Conservation (phyloP, 306 rosid species). For the Vachellia collinsii region DNA sequence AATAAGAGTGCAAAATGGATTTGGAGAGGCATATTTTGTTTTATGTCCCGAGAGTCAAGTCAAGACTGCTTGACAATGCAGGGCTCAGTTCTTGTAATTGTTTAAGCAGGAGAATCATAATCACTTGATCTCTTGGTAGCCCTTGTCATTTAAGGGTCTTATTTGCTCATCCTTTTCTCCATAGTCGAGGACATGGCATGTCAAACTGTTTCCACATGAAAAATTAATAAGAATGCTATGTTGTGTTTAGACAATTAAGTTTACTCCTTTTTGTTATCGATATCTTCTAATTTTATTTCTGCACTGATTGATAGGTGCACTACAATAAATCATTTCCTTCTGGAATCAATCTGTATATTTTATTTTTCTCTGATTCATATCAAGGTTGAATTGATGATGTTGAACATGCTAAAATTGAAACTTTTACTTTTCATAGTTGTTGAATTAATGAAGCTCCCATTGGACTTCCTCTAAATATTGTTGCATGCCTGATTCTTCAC, state of each 20-base stretch:
- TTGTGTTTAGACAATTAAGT: constrained; percentile 21
- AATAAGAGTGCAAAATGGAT: constrained; percentile 8
- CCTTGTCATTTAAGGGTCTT: constrained; percentile 17
- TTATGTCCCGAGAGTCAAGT: constrained; percentile 19
- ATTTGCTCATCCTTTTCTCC: constrained; percentile 23
- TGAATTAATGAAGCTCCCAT: not conserved
- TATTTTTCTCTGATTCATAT: not conserved
- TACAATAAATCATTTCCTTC: constrained; percentile 6
- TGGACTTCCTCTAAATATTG: constrained; percentile 19
- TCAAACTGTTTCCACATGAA: constrained; percentile 1
- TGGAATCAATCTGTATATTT: constrained; percentile 3
- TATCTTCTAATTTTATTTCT: constrained; percentile 20
- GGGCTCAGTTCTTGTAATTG: constrained; percentile 1
- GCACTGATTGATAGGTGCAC: constrained; percentile 6
- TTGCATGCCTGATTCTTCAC: constrained; percentile 9
- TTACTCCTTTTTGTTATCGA: constrained; percentile 15
- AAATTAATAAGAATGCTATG: constrained; percentile 8
- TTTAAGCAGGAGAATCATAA: constrained; percentile 19
- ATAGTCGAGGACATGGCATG: constrained; percentile 6
- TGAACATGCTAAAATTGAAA: not conserved
- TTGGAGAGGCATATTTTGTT: constrained; percentile 23
- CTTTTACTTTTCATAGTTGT: not conserved
- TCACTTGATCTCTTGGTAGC: constrained; percentile 19
- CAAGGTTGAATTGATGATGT: not conserved
- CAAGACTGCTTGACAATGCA: not conserved